Percentiles rank a stretch among this genome's conserved stretches.
phyloP scores from a whole-genome alignment of 2,329 filamentous ascomycete species.

The Colletotrichum spinosum region DNA sequence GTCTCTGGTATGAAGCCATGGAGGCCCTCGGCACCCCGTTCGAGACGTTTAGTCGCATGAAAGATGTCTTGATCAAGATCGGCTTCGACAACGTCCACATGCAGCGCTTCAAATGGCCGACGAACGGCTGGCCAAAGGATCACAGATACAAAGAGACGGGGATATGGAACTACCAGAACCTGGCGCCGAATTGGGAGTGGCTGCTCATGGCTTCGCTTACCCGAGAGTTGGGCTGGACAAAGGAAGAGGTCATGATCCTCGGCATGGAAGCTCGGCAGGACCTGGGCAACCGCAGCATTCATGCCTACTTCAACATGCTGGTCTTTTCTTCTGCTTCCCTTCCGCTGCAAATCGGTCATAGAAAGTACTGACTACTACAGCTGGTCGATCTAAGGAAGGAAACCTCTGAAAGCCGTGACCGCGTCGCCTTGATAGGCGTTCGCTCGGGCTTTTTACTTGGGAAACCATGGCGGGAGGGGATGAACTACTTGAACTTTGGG shows the following conservation, averaged over 20 bases:
- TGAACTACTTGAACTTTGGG: no score
- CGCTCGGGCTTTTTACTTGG: no score
- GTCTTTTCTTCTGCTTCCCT: not conserved
- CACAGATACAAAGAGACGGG: slow-evolving; percentile 40
- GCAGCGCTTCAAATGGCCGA: slow-evolving; percentile 44
- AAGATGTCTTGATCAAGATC: slow-evolving; percentile 42
- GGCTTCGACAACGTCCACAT: slow-evolving; percentile 48
- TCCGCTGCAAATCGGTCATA: not conserved
- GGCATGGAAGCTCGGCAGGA: slow-evolving; percentile 44
- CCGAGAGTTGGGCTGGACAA: slow-evolving; percentile 43
- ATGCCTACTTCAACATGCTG: slow-evolving; percentile 42
- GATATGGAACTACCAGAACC: slow-evolving; percentile 29
- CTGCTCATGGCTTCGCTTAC: slow-evolving; percentile 45
- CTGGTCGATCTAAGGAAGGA: slow-evolving; percentile 9
- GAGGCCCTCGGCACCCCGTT: slow-evolving; percentile 37
- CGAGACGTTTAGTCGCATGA: slow-evolving; percentile 40
- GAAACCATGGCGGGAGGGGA: no score
- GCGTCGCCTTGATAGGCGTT: no score
- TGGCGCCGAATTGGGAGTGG: slow-evolving; percentile 40
- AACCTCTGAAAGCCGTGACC: not conserved
- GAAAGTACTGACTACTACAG: not conserved
- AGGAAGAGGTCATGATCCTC: slow-evolving; percentile 44
- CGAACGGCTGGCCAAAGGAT: slow-evolving; percentile 46
- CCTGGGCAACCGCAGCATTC: slow-evolving; percentile 42
- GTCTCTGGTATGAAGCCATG: slow-evolving; percentile 24